Evolutionary conservation across 2,329 filamentous ascomycete species (phyloP).

Genomic region (Ascochyta viciae-villosae): DNA sequence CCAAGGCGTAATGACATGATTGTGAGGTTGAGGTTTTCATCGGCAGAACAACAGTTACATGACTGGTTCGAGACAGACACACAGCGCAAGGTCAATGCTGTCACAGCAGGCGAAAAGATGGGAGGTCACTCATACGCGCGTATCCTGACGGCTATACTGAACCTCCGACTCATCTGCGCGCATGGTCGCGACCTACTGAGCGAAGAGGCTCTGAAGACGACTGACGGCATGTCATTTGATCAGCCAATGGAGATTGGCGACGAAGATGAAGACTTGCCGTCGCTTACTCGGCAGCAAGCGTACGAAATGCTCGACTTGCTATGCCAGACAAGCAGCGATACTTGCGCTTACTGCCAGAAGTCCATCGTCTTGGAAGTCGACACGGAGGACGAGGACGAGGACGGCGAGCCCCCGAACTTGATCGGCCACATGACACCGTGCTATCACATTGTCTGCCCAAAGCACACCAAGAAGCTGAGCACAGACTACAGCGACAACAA

Average conservation of each 20-base stretch:
- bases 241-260: constrained; percentile 91
- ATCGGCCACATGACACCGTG: constrained; percentile 85
- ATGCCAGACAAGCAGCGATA: constrained; percentile 78
- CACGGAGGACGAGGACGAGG: constrained; percentile 52
- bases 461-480: constrained; percentile 71
- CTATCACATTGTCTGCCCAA: constrained; percentile 81
- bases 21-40: constrained; percentile 75
- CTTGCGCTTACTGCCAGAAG: constrained; percentile 68
- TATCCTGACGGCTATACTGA: constrained; percentile 88
- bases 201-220: constrained; percentile 79
- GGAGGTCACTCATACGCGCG: constrained; percentile 92
- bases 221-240: constrained; percentile 81
- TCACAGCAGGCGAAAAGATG: constrained; percentile 70
- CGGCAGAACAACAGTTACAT: constrained; percentile 78
- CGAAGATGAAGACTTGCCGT: constrained; percentile 67
- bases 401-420: constrained; percentile 62
- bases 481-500: constrained; percentile 57
- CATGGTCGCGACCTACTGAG: constrained; percentile 92
- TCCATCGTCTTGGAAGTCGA: constrained; percentile 48
- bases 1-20: constrained; percentile 74
- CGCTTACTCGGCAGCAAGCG: constrained; percentile 72
- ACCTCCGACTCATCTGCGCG: constrained; percentile 87
- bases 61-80: constrained; percentile 85
- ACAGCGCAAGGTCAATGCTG: constrained; percentile 77
- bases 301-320: constrained; percentile 88